phyloP scores from a whole-genome alignment of 139 green algal genomes.

The Coelastrella sp. region DNA sequence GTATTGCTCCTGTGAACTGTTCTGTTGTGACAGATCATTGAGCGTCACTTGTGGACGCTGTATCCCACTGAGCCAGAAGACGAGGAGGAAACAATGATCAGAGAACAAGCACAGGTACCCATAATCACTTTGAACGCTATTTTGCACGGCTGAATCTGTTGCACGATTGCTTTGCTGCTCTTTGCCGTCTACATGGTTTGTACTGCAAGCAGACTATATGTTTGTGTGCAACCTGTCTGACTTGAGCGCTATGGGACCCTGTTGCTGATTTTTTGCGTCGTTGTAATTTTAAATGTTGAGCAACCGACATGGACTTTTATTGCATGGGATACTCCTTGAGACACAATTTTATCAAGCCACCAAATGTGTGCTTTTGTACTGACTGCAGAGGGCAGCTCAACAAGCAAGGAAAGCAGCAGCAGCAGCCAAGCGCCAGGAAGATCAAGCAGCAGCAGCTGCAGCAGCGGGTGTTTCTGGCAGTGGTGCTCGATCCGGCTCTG shows the following conservation, averaged over 20 bases:
- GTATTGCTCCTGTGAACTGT: constrained; percentile 12
- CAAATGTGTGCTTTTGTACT: background rate
- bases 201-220: too few relatives aligned
- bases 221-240: too few relatives aligned
- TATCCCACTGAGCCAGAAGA: constrained; percentile 43
- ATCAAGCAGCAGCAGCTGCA: background rate
- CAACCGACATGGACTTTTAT: too few relatives aligned
- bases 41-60: constrained; percentile 42
- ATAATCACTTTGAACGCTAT: too few relatives aligned
- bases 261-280: too few relatives aligned
- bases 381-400: background rate
- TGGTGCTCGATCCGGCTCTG: background rate
- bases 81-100: constrained; percentile 44
- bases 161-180: too few relatives aligned
- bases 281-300: too few relatives aligned
- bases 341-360: too few relatives aligned
- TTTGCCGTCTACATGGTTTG: too few relatives aligned
- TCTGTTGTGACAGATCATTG: constrained; percentile 19
- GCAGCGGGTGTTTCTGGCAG: constrained; percentile 18
- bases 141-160: too few relatives aligned
- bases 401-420: constrained; percentile 13
- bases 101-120: constrained; percentile 31
- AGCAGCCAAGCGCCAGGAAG: constrained; percentile 12
- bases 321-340: too few relatives aligned
- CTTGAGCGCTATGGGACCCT: too few relatives aligned